Conservation (phyloP, 2,329 filamentous ascomycete species). For the Paecilomyces variotii region DNA sequence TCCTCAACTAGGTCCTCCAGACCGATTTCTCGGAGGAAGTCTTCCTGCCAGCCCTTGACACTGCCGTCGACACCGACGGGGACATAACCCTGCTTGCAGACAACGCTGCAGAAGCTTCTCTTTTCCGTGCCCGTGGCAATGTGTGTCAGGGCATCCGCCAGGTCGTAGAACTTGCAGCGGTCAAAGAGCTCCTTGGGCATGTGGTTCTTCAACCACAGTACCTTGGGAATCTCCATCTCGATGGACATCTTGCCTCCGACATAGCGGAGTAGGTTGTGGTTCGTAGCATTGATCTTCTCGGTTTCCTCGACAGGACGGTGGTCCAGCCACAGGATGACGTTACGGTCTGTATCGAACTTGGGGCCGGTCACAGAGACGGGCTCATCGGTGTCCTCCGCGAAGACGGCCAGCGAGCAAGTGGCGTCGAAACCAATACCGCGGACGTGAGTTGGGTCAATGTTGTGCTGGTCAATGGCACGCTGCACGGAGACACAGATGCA, state of each 20-base stretch:
- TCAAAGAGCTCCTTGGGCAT: conserved; percentile 89
- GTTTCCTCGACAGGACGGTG: conserved; percentile 88
- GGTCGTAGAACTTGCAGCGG: conserved; percentile 93
- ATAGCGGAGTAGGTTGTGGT: conserved; percentile 88
- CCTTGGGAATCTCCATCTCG: conserved; percentile 99
- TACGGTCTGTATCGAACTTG: conserved; percentile 80
- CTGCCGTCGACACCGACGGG: conserved; percentile 96
- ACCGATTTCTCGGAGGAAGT: conserved; percentile 82
- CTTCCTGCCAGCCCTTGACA: conserved; percentile 96
- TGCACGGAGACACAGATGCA: conserved; percentile 88
- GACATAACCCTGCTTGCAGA: conserved; percentile 95
- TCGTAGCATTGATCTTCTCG: conserved; percentile 83
- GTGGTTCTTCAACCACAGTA: conserved; percentile 96
- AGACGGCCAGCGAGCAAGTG: conserved; percentile 94
- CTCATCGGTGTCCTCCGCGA: conserved; percentile 80
- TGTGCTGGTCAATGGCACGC: conserved; percentile 71
- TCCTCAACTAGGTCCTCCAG: conserved; percentile 76
- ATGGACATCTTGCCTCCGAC: conserved; percentile 98
- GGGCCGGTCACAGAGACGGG: conserved; percentile 86
- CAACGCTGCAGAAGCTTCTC: conserved; percentile 87
- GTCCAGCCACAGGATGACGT: conserved; percentile 96
- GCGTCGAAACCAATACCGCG: conserved; percentile 95
- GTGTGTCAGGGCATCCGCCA: conserved; percentile 88
- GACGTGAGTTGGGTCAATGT: conserved; percentile 65
- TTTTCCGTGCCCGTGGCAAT: conserved; percentile 88